phyloP scores from a whole-genome alignment of 495 filamentous ascomycete species.

The Xylaria bambusicola region DNA sequence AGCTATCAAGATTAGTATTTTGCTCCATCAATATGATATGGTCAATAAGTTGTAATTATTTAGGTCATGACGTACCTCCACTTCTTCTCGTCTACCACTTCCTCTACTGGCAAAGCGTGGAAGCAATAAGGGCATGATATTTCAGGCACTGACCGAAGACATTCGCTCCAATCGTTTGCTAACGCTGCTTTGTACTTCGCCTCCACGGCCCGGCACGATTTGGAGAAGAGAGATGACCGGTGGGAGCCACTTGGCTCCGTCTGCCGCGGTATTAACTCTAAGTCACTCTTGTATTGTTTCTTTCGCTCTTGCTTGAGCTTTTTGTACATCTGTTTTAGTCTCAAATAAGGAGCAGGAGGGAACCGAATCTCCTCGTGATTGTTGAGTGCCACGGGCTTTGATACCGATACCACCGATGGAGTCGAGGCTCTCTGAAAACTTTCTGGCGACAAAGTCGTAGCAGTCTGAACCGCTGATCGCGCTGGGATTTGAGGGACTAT shows the following conservation, averaged over 20 bases:
- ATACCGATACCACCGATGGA: not conserved
- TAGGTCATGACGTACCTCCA: conserved; percentile 12
- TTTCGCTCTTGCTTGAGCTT: not conserved
- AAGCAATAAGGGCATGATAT: conserved; percentile 3
- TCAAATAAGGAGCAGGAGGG: conserved; percentile 5
- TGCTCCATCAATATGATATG: too few species aligned
- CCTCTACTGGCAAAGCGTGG: not conserved
- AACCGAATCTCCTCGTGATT: not conserved
- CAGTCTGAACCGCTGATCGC: not conserved
- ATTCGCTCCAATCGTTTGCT: not conserved
- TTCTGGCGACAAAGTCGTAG: not conserved
- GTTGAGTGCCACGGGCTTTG: not conserved
- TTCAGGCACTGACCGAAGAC: not conserved
- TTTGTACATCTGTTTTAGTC: not conserved
- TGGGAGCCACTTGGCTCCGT: too few species aligned
- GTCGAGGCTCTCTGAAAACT: not conserved
- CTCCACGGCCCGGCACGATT: not conserved
- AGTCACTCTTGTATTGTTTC: not conserved
- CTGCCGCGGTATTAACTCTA: too few species aligned
- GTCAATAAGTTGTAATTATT: too few species aligned
- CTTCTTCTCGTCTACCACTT: not conserved
- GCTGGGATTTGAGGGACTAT: not conserved
- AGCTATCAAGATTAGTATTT: not conserved
- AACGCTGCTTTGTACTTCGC: not conserved
- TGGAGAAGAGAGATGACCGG: too few species aligned